Percentiles rank a stretch among this genome's conserved stretches.
Evolutionary conservation across 2,329 filamentous ascomycete species (phyloP).

Genomic region (Penicillium sp.): DNA sequence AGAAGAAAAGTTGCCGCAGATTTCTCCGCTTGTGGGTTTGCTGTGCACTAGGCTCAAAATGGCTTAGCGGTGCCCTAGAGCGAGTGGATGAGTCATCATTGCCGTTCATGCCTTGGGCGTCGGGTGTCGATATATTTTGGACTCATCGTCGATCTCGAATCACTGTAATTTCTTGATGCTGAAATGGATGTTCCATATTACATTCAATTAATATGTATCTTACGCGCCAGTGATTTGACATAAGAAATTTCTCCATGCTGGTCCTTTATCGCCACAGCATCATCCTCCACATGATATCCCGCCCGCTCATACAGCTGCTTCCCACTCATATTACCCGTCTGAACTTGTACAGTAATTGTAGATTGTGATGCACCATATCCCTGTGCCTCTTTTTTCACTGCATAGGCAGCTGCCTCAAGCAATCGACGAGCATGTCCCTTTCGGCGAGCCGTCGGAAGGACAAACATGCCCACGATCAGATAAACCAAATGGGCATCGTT

Average conservation of each 20-base stretch:
- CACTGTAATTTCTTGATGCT: too few species aligned
- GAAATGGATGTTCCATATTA: too few species aligned
- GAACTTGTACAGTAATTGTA: slow-evolving; percentile 17
- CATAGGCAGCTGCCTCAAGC: slow-evolving; percentile 11
- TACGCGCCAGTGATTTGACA: slow-evolving; percentile 7
- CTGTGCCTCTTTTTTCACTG: slow-evolving; percentile 10
- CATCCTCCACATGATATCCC: slow-evolving; percentile 17
- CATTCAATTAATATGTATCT: too few species aligned
- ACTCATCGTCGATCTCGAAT: too few species aligned
- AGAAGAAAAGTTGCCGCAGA: slow-evolving; percentile 26
- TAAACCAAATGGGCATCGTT: slow-evolving; percentile 16
- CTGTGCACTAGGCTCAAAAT: slow-evolving; percentile 20
- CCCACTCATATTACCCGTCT: background rate
- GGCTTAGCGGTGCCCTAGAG: slow-evolving; percentile 29
- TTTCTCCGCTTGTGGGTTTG: slow-evolving; percentile 40
- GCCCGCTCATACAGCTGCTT: slow-evolving; percentile 18
- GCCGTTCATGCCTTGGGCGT: background rate
- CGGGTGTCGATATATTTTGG: background rate
- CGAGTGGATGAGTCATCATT: slow-evolving; percentile 10
- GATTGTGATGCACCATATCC: slow-evolving; percentile 6
- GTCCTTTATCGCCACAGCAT: slow-evolving; percentile 6
- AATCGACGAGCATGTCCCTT: slow-evolving; percentile 20
- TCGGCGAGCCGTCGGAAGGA: slow-evolving; percentile 17
- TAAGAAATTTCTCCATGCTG: background rate
- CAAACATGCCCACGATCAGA: slow-evolving; percentile 26